Base-by-base conservation (phyloP, 2,329 filamentous ascomycete genomes). In the Colletotrichum sp. region DNA sequence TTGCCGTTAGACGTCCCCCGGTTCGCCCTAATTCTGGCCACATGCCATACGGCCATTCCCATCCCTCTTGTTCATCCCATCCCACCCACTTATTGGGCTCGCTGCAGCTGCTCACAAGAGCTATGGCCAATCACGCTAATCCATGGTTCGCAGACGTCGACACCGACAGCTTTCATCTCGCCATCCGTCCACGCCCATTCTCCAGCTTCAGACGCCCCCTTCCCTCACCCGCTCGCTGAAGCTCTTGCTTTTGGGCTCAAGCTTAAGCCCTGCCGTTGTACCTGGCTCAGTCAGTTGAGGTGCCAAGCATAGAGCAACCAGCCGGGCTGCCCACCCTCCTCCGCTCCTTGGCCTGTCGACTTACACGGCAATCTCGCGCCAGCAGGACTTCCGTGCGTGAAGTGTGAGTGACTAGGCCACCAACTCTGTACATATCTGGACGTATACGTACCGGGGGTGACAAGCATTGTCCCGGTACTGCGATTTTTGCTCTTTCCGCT, bases 51-150 rank as follows among this genome's bases (percentile, higher is more conserved):
- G 49, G 32, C 74, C 63, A 71, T 68, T 62, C 55, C 59, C 49
- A 66, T 69, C 65, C 70, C 52, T 72, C 44, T 73, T 60, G 65
- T 70, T 73, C 69, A 75, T 75, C 55, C 73, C 75, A 75, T 68
- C 44, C 67, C 28, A 39, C 34, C 28, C n/a, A 60, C 69, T 76
- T 49, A 78, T 78, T 78, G 76, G 76, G 67, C 64, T 75, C 28
- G 49, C 30, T 68, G 63, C 75, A 73, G 70, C 74, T 75, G 39
- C 18, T 74, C 18, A 65, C 21, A 63, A 64, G 71, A 77, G 74
- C 76, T 71, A 77, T 78, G 75, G 63, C 76, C 76, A 78, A 78
- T 75, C 76, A 77, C 39, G 67, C 76, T 78, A 78, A 78, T 60
- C 28, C 70, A 64, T 66, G 70, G 76, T 63, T 78, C 68, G 57